These are phyloP conservation scores for Alternaria triticimaculans DNA, from an alignment of 2,329 filamentous ascomycete genomes.

Conservation along the genomic window DNA sequence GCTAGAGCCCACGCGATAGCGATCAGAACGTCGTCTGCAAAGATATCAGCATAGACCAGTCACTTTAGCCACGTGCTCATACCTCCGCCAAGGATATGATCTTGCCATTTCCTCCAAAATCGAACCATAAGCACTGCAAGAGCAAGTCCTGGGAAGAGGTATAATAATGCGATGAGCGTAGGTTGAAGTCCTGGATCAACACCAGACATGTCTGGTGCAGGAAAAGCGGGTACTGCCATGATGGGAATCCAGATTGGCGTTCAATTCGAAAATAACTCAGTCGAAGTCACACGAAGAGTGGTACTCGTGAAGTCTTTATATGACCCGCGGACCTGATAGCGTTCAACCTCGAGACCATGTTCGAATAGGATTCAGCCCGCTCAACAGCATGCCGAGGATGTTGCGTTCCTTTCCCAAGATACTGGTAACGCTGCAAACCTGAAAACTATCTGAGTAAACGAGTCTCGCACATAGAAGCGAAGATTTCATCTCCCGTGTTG, in stretches of 20 bases:
- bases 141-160: conserved; percentile 19
- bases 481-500: background rate
- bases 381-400: background rate
- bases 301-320: background rate
- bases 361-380: background rate
- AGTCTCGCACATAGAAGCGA: background rate
- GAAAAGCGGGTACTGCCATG: conserved; percentile 1
- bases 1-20: conserved; percentile 14
- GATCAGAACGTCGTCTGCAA: conserved; percentile 6
- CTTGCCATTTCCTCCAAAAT: conserved; percentile 21
- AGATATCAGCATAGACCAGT: background rate
- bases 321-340: background rate
- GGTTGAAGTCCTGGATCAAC: conserved; percentile 22
- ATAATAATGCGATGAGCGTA: conserved; percentile 17
- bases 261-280: background rate
- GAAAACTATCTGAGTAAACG: background rate
- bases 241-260: background rate
- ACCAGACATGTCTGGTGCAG: conserved; percentile 15
- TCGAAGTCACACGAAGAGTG: background rate
- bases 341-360: background rate
- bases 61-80: conserved; percentile 12
- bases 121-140: conserved; percentile 16
- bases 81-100: conserved; percentile 25
- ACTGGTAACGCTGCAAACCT: background rate
- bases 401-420: background rate